A percentile compares a stretch with the other conserved stretches of the same genome.
These are phyloP conservation scores for Luvunga scandens DNA, from an alignment of 345 rosid species.

Conservation along the genomic window DNA sequence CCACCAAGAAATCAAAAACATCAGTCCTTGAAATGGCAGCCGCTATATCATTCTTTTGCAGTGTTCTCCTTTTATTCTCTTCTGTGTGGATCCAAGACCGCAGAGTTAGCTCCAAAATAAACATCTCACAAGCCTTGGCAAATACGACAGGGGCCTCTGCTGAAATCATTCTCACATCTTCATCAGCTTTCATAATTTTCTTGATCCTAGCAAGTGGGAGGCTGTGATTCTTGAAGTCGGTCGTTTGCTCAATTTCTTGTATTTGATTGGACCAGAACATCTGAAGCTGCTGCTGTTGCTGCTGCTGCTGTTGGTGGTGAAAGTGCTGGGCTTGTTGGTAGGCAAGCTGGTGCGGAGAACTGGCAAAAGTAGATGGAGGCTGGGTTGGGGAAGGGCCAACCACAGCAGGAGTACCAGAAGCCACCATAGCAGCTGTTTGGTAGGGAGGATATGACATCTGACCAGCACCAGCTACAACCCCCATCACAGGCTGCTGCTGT, in stretches of 20 bases:
- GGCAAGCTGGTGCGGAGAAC: conserved; percentile 35
- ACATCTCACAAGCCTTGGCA: conserved; percentile 62
- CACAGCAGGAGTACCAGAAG: conserved; percentile 49
- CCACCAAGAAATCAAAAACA: conserved; percentile 56
- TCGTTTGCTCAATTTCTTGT: conserved; percentile 53
- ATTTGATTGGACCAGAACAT: conserved; percentile 54
- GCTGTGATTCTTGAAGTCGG: conserved; percentile 56
- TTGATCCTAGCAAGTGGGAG: conserved; percentile 58
- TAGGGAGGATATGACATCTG: conserved; percentile 52
- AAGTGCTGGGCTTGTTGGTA: conserved; percentile 56
- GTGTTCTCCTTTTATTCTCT: conserved; percentile 58
- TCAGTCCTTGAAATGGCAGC: conserved; percentile 58
- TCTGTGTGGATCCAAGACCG: conserved; percentile 65
- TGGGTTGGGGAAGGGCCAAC: conserved; percentile 33
- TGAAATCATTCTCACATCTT: conserved; percentile 61
- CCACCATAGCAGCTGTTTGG: conserved; percentile 42
- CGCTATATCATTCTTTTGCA: conserved; percentile 59
- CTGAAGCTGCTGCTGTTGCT: conserved; percentile 51
- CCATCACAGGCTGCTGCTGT: conserved; percentile 44
- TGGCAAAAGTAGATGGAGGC: conserved; percentile 21
- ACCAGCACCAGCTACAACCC: conserved; percentile 38
- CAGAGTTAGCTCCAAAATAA: conserved; percentile 49
- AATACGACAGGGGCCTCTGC: conserved; percentile 61
- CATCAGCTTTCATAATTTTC: conserved; percentile 67
- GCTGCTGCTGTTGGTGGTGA: conserved; percentile 52